These are phyloP conservation scores for Cryphonectria parasitica DNA, from an alignment of 2,329 filamentous ascomycete species.

Conservation along the genomic window DNA sequence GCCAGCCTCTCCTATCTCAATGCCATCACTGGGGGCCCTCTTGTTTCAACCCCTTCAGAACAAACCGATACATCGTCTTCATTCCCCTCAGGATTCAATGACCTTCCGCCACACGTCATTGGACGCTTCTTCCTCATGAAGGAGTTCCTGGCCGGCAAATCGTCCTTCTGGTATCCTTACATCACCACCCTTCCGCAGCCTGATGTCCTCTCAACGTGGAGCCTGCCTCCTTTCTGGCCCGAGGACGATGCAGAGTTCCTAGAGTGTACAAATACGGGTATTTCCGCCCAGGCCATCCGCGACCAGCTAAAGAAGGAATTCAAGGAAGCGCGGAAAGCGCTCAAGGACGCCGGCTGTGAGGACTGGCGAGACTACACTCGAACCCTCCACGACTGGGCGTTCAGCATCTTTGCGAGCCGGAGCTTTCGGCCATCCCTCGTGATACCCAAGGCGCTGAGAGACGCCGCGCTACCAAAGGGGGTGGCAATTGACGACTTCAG, in stretches of 20 bases:
- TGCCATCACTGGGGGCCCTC: slow-evolving; percentile 45
- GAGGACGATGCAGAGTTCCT: slow-evolving; percentile 62
- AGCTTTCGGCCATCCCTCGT: slow-evolving; percentile 67
- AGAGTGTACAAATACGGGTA: slow-evolving; percentile 56
- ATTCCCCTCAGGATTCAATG: slow-evolving; percentile 57
- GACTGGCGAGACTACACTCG: slow-evolving; percentile 45
- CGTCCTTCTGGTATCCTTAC: slow-evolving; percentile 72
- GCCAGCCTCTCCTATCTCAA: slow-evolving; percentile 64
- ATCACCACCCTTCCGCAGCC: slow-evolving; percentile 68
- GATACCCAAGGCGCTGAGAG: slow-evolving; percentile 43
- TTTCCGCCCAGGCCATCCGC: slow-evolving; percentile 54
- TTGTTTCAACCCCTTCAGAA: slow-evolving; percentile 31
- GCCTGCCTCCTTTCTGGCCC: slow-evolving; percentile 66
- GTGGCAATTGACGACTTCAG: slow-evolving; percentile 64
- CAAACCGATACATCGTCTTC: slow-evolving; percentile 26
- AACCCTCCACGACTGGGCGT: slow-evolving; percentile 66
- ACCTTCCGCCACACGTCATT: slow-evolving; percentile 61
- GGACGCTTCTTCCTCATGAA: slow-evolving; percentile 71
- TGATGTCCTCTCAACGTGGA: slow-evolving; percentile 52
- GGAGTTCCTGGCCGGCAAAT: slow-evolving; percentile 61
- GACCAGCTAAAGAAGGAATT: slow-evolving; percentile 51
- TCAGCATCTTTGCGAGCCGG: slow-evolving; percentile 66
- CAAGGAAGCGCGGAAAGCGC: slow-evolving; percentile 45
- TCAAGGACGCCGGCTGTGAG: slow-evolving; percentile 38
- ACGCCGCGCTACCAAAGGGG: slow-evolving; percentile 39